A percentile compares a stretch with the other conserved stretches of the same genome.
These are phyloP conservation scores for Aquilaria sinensis DNA, from an alignment of 345 rosid genomes.

Conservation along the genomic window DNA sequence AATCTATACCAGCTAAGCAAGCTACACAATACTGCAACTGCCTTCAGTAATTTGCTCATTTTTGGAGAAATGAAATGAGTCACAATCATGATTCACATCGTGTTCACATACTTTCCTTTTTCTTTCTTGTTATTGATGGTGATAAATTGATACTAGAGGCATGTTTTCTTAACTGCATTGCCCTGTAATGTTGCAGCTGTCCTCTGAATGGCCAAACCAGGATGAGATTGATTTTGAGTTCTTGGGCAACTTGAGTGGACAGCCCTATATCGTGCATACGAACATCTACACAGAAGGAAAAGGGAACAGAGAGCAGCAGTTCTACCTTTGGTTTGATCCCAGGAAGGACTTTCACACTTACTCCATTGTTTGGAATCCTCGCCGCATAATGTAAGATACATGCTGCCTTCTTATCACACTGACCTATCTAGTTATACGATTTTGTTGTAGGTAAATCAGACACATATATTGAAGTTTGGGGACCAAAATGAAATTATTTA, in stretches of 20 bases:
- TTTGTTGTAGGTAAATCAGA: too few species aligned
- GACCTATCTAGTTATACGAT: too few species aligned
- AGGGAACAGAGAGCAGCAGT: slow-evolving; percentile 58
- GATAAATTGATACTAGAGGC: background rate
- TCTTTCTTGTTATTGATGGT: background rate
- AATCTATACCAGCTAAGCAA: too few species aligned
- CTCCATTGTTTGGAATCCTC: slow-evolving; percentile 52
- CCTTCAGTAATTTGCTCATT: too few species aligned
- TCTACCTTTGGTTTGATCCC: slow-evolving; percentile 63
- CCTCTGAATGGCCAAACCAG: slow-evolving; percentile 34
- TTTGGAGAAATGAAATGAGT: too few species aligned
- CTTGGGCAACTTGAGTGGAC: slow-evolving; percentile 50
- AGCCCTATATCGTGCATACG: slow-evolving; percentile 58
- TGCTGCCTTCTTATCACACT: background rate
- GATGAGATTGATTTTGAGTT: slow-evolving; percentile 77
- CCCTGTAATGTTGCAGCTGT: slow-evolving; percentile 28
- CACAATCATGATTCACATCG: background rate
- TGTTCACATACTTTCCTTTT: background rate
- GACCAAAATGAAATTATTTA: too few species aligned
- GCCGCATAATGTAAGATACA: slow-evolving; percentile 39
- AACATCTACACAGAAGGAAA: slow-evolving; percentile 56
- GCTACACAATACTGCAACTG: too few species aligned
- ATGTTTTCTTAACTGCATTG: background rate
- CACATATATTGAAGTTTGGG: too few species aligned
- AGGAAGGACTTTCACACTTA: slow-evolving; percentile 57